These are phyloP conservation scores for Quercus gilva DNA, from an alignment of 306 rosid species.

Conservation along the genomic window DNA sequence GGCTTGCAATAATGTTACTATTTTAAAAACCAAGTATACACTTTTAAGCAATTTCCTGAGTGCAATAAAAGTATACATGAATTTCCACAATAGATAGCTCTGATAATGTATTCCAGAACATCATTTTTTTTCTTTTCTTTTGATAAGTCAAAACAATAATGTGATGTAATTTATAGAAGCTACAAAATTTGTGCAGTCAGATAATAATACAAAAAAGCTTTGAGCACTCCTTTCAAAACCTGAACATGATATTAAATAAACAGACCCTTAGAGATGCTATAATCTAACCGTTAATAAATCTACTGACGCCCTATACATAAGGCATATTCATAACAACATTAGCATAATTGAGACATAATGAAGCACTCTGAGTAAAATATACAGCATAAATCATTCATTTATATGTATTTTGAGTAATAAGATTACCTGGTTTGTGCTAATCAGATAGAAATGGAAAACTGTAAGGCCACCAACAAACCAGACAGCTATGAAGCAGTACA, in stretches of 20 bases:
- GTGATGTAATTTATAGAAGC: neutral
- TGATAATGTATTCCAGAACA: too few relatives aligned
- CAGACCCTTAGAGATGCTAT: neutral
- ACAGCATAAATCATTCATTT: neutral
- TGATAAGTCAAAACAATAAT: too few relatives aligned
- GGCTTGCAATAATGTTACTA: too few relatives aligned
- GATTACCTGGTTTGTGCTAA: constrained; percentile 84
- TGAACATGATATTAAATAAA: neutral
- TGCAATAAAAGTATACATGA: too few relatives aligned
- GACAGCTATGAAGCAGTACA: constrained; percentile 73
- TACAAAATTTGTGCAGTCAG: neutral
- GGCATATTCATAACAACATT: neutral
- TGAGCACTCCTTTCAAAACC: neutral
- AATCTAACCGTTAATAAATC: neutral
- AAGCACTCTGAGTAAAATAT: neutral
- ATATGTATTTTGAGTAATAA: constrained; percentile 19
- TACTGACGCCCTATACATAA: neutral
- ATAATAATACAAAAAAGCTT: neutral
- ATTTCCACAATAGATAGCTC: too few relatives aligned
- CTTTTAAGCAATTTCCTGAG: too few relatives aligned
- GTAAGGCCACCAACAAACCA: constrained; percentile 99
- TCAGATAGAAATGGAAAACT: constrained; percentile 80
- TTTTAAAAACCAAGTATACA: too few relatives aligned
- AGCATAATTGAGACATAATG: neutral
- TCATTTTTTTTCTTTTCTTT: too few relatives aligned